Evolutionary conservation across 2,329 filamentous ascomycete species (phyloP), one percentile per base, ranked within the genome.

Genomic region (Tolypocladium album): DNA sequence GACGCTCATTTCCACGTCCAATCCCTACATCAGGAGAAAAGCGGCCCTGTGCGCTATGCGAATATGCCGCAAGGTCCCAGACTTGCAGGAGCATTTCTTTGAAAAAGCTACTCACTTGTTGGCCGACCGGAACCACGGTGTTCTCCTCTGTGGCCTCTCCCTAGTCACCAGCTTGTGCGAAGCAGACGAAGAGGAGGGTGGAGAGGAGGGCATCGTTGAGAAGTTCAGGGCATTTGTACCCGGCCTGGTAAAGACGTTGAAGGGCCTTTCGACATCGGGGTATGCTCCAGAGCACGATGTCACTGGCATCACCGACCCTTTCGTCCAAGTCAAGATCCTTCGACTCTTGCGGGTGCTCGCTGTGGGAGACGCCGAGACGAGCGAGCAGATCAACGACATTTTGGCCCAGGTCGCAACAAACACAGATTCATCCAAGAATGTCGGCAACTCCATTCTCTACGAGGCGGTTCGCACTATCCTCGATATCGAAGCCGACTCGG

Each of bases 221-320:
- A 90, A 91, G 75, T 97, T 96, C 79, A 87, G 91, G 69, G 87
- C 90, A 52, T 84, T 95, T 60, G 89, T 91, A n/a, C 88, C 88
- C 4, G 85, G 86, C 38, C 78, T 99, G 59, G 93, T 97, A 60
- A 90, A 92, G 72, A 93, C 92, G 40, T 75, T 99, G 67, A 99
- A 97, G 77, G 87, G 89, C 4, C 80, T 99, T 60, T 94, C 93
- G 15, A 94, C 92, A 50, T 97, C 94, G 34, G 94, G 94, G 57
- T 99, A 99, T 75, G 90, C 94, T 13, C 94, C 94, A 4, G 94
- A 99, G 72, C 95, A 99, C 72, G 94, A 99, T 75, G 94, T 99
- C 52, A 97, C 92, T 22, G 95, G 95, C 43, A 96, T 99, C 64
- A 96, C 93, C 47, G 95, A 99, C 74, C 94, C 94, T 0, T 99